Evolutionary conservation across 2,329 filamentous ascomycete species (phyloP).

Genomic region (Apiospora sp.): DNA sequence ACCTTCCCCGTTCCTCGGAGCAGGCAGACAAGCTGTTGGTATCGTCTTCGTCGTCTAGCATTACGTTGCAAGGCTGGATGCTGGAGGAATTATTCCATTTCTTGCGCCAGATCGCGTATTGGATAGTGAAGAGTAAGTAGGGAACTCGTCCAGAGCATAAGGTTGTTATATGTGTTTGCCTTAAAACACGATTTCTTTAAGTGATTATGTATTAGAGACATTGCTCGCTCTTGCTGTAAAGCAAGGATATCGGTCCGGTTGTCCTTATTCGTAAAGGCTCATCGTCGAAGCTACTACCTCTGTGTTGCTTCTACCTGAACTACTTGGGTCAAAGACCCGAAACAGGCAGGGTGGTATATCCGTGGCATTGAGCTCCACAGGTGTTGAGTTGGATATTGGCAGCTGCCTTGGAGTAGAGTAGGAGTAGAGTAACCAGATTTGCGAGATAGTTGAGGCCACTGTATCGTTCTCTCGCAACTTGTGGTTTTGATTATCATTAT

Average conservation of each 20-base stretch:
- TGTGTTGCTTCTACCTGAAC: background rate
- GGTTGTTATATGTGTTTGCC: background rate
- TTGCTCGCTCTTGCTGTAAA: background rate
- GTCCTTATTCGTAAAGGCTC: background rate
- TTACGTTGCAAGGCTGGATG: constrained; percentile 34
- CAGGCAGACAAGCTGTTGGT: constrained; percentile 25
- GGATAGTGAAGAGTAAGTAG: constrained; percentile 4
- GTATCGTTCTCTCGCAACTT: no score
- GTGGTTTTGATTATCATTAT: no score
- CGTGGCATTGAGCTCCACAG: background rate
- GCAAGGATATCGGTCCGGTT: background rate
- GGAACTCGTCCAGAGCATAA: constrained; percentile 12
- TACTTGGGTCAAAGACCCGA: background rate
- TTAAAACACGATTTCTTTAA: background rate
- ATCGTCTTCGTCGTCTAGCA: constrained; percentile 45
- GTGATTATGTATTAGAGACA: background rate
- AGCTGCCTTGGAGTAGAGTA: no score
- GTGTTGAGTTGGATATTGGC: background rate
- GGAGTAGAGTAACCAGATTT: no score
- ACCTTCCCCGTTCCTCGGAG: constrained; percentile 6
- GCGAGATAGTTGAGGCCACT: no score
- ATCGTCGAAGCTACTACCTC: background rate
- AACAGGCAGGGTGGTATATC: background rate
- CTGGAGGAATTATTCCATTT: background rate
- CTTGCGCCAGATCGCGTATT: background rate